Evolutionary conservation across 306 rosid species (phyloP).

Genomic region (Echinosophora koreensis): DNA sequence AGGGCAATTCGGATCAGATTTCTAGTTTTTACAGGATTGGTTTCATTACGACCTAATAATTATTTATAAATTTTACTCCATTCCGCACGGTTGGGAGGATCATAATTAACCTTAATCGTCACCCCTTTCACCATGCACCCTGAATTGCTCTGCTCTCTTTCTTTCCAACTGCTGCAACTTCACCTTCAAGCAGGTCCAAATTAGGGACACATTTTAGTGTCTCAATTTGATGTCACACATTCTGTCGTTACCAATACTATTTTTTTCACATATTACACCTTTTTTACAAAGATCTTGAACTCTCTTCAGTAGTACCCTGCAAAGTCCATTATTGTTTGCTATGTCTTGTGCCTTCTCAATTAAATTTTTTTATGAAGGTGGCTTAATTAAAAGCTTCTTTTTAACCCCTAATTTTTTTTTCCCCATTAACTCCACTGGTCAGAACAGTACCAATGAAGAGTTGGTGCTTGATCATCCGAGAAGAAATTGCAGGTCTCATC

Average conservation of each 20-base stretch:
- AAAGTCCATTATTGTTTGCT: background rate
- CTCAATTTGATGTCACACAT: too few relatives aligned
- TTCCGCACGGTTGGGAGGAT: conserved; percentile 36
- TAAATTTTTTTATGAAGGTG: background rate
- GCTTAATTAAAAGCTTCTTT: background rate
- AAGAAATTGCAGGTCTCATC: conserved; percentile 83
- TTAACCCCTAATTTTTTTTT: too few relatives aligned
- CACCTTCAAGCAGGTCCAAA: background rate
- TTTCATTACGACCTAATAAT: conserved; percentile 56
- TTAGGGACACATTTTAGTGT: too few relatives aligned
- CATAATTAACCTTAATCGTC: conserved; percentile 37
- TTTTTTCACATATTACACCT: too few relatives aligned
- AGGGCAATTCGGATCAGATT: background rate
- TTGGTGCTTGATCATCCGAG: conserved; percentile 83
- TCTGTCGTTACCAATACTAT: too few relatives aligned
- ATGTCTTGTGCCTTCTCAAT: background rate
- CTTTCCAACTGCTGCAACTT: too few relatives aligned
- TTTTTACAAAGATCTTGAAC: conserved; percentile 24
- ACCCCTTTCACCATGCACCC: conserved; percentile 45
- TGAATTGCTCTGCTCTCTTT: background rate
- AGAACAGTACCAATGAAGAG: conserved; percentile 70
- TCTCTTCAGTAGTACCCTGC: background rate
- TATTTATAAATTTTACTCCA: background rate
- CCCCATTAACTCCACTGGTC: conserved; percentile 59
- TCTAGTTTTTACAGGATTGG: conserved; percentile 35